These are phyloP conservation scores for Wallacemonas rigidus DNA, from an alignment of 208 protist species.

Conservation along the genomic window DNA sequence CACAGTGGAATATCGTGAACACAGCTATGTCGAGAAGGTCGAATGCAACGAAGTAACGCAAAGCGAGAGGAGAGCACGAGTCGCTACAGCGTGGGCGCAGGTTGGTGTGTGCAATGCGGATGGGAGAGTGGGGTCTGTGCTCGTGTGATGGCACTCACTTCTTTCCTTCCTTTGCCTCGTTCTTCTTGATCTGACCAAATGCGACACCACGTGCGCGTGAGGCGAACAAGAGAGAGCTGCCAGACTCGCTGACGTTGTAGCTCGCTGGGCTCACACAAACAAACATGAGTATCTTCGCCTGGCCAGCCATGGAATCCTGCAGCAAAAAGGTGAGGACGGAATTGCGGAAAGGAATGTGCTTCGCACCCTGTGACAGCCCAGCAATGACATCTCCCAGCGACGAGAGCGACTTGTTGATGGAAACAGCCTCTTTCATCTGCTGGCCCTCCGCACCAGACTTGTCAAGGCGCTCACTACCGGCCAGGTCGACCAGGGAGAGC, in stretches of 20 bases:
- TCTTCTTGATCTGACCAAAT: slow-evolving; percentile 92
- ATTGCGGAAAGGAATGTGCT: slow-evolving; percentile 94
- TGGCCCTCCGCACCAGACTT: slow-evolving; percentile 89
- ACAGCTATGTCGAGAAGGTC: too few species aligned
- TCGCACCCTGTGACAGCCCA: slow-evolving; percentile 75
- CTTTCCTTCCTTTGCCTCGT: slow-evolving; percentile 43
- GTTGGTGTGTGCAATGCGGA: too few species aligned
- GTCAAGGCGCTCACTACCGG: slow-evolving; percentile 91
- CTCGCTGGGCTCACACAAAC: slow-evolving; percentile 93
- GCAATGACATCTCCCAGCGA: slow-evolving; percentile 91
- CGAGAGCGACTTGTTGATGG: slow-evolving; percentile 93
- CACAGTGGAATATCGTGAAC: too few species aligned
- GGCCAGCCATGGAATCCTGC: slow-evolving; percentile 92
- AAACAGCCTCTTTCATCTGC: slow-evolving; percentile 86
- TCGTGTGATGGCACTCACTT: slow-evolving; percentile 16
- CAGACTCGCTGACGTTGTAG: slow-evolving; percentile 92
- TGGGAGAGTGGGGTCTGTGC: too few species aligned
- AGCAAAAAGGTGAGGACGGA: slow-evolving; percentile 91
- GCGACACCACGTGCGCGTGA: slow-evolving; percentile 85
- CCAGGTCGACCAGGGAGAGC: slow-evolving; percentile 93
- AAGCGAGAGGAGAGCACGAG: too few species aligned
- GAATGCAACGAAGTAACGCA: too few species aligned
- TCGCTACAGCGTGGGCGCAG: too few species aligned
- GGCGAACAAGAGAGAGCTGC: slow-evolving; percentile 90
- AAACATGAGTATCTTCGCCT: slow-evolving; percentile 96